These are phyloP conservation scores for Corinectria fuckeliana DNA, from an alignment of 2,329 filamentous ascomycete genomes.

Conservation along the genomic window DNA sequence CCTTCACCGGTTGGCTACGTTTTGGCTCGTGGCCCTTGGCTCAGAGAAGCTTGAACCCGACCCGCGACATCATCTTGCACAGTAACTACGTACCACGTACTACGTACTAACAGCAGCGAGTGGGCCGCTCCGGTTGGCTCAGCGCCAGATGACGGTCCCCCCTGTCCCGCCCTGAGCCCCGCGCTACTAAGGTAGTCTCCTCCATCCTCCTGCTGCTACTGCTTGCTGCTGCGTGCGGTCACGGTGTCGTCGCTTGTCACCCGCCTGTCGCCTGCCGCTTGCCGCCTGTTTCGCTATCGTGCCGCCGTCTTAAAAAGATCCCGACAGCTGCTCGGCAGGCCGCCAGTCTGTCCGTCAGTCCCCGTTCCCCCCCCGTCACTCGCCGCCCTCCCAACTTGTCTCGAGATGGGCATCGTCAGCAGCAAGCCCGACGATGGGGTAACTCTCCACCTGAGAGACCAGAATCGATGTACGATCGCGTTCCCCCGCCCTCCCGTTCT, in stretches of 20 bases:
- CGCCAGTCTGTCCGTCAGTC: slow-evolving; percentile 13
- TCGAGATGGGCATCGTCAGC: slow-evolving; percentile 88
- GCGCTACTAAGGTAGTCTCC: slow-evolving; percentile 39
- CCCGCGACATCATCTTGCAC: slow-evolving; percentile 23
- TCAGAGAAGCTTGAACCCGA: slow-evolving; percentile 15
- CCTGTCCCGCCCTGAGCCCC: slow-evolving; percentile 40
- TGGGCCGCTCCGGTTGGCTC: slow-evolving; percentile 40
- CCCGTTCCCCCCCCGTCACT: slow-evolving; percentile 20
- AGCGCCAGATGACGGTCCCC: slow-evolving; percentile 41
- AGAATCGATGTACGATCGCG: slow-evolving; percentile 78
- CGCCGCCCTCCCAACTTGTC: slow-evolving; percentile 27
- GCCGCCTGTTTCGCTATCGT: slow-evolving; percentile 27
- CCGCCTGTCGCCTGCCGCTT: slow-evolving; percentile 14
- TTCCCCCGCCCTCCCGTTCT: slow-evolving; percentile 6
- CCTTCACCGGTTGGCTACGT: slow-evolving; percentile 6
- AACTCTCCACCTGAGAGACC: slow-evolving; percentile 85
- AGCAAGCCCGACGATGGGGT: slow-evolving; percentile 87
- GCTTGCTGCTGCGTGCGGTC: slow-evolving; percentile 25
- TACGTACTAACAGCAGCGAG: no score
- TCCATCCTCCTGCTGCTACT: slow-evolving; percentile 30
- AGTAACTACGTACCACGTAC: no score
- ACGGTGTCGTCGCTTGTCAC: slow-evolving; percentile 32
- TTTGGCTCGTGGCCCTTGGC: slow-evolving; percentile 10
- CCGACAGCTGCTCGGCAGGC: slow-evolving; percentile 36
- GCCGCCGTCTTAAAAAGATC: slow-evolving; percentile 38